phyloP scores from a whole-genome alignment of 352 stramenopile species.

The Phytophthora citricola region DNA sequence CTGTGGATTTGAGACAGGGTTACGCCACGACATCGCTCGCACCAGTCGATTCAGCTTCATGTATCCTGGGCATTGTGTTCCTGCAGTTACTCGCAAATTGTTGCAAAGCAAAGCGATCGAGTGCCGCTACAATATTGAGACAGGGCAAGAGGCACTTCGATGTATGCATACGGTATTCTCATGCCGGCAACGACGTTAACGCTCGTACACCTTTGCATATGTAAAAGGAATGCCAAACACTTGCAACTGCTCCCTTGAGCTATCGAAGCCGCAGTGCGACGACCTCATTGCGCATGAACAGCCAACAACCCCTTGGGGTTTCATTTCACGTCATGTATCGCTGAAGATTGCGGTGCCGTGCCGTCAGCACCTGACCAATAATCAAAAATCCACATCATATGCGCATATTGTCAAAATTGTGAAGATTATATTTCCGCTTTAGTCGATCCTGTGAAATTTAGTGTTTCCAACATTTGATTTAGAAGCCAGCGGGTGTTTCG shows the following conservation, averaged over 20 bases:
- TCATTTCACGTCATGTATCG: not conserved
- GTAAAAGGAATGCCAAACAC: not conserved
- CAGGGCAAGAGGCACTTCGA: not conserved
- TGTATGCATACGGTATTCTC: not conserved
- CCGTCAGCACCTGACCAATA: not conserved
- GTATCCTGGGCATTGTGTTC: no score
- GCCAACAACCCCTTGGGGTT: no score
- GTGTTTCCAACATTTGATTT: not conserved
- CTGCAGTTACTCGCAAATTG: no score
- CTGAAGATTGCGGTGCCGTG: not conserved
- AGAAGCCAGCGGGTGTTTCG: not conserved
- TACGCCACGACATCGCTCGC: no score
- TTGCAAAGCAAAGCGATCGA: not conserved
- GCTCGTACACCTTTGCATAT: not conserved
- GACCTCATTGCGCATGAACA: no score
- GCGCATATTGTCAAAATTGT: not conserved
- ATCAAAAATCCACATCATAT: constrained; percentile 4
- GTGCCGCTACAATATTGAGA: not conserved
- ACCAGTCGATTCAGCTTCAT: no score
- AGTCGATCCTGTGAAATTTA: constrained; percentile 2
- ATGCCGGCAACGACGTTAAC: not conserved
- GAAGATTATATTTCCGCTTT: not conserved
- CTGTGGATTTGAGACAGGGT: no score
- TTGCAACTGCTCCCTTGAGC: no score
- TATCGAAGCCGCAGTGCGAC: no score